Evolutionary conservation across 2,329 filamentous ascomycete genomes (phyloP).

Genomic region (Arthrobotrys musiformis): DNA sequence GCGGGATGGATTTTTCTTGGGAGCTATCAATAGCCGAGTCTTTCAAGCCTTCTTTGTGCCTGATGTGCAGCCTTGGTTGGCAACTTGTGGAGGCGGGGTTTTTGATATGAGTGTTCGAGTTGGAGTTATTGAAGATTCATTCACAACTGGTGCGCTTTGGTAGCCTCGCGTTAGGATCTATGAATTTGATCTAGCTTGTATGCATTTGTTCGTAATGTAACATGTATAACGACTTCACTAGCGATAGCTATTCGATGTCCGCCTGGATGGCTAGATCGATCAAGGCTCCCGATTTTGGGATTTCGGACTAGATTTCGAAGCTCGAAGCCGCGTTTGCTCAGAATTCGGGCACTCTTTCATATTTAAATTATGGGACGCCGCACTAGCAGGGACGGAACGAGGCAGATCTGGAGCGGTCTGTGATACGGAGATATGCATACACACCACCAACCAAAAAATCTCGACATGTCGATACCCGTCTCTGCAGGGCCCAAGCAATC

Average conservation of each 20-base stretch:
- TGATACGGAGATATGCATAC: slow-evolving; percentile 2
- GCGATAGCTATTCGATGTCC: not conserved
- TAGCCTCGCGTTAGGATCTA: slow-evolving; percentile 24
- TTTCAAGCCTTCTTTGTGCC: slow-evolving; percentile 14
- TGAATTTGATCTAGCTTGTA: not conserved
- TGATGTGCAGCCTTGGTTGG: slow-evolving; percentile 31
- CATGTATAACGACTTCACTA: not conserved
- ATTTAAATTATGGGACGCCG: slow-evolving; percentile 2
- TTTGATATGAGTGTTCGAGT: slow-evolving; percentile 27
- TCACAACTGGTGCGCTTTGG: slow-evolving; percentile 43
- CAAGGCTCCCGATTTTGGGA: not conserved
- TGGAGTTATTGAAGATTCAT: slow-evolving; percentile 1
- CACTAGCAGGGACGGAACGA: slow-evolving; percentile 2
- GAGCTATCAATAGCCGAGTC: slow-evolving; percentile 25
- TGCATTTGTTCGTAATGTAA: not conserved
- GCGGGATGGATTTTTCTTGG: slow-evolving; percentile 28
- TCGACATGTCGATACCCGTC: slow-evolving; percentile 11
- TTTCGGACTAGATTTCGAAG: too few relatives aligned
- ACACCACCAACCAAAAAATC: not conserved
- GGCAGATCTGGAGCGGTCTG: not conserved
- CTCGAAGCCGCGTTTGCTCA: not conserved
- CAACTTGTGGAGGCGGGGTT: slow-evolving; percentile 22
- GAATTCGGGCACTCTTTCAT: not conserved
- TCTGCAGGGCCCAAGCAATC: not conserved
- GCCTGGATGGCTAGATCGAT: not conserved